Base-by-base conservation (phyloP, 805 yeast genomes). In the Candida xiaguanensis region DNA sequence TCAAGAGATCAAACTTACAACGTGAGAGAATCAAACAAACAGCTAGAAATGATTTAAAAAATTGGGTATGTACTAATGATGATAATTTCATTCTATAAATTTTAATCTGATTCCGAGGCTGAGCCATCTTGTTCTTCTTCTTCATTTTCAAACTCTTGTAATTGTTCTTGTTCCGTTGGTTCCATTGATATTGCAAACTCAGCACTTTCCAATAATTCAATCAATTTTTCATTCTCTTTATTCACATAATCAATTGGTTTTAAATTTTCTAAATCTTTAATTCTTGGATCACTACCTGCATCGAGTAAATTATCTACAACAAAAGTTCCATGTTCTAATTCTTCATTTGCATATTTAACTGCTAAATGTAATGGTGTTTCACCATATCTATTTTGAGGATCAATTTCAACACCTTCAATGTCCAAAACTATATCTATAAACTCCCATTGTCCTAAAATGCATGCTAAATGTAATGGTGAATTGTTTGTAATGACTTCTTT, bases 361-460 rank as follows among this genome's bases (percentile, higher is more conserved):
- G 96, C 95, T 45, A 76, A 65, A 61, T 91, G 98, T 46, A 93
- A 72, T 11, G 99, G 97, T 1, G 97, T 87, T 47, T 86, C 90
- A 27, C 89, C 90, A 38, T 82, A 83, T 26, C 79, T 72, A 58
- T 85, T 85, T 29, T 62, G 56, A 1, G 96, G 93, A 58, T 93
- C 96, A 22, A 90, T 80, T 49, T 90, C 96, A 14, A 90, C 89
- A 2, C 93, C 96, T 44, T 86, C 95, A 39, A 83, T 81, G 58
- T 91, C 97, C 43, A 91, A 69, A 14, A 91, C 65, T 36, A 74
- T 63, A 56, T 91, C 97, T 54, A 93, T 68, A 25, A 85, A 85
- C 52, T 89, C 96, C 75, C 82, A 86, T 39, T 86, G 78, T 3
- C 98, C 99, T 48, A 80, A 73, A 43, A 73, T 73, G 28, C 93